A percentile compares a stretch with the other conserved stretches of the same genome.
phyloP scores from a whole-genome alignment of 768 basidiomycete genomes.

The Boletus rubescentipes region DNA sequence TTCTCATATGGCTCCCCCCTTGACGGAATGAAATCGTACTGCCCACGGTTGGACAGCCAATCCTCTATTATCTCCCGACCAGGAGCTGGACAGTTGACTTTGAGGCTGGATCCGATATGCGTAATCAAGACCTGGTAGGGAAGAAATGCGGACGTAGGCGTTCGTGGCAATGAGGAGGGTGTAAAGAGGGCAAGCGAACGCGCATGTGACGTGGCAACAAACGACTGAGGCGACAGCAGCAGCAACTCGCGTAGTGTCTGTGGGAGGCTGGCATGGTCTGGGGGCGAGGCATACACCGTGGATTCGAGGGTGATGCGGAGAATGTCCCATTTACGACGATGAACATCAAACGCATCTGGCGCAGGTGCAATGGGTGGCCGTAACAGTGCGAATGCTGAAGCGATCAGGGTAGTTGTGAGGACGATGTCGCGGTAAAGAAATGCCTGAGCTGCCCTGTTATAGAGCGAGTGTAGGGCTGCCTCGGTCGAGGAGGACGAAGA shows the following conservation, averaged over 20 bases:
- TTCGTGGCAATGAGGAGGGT: constrained; percentile 41
- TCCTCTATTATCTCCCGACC: constrained; percentile 72
- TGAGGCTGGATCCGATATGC: constrained; percentile 67
- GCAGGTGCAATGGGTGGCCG: constrained; percentile 36
- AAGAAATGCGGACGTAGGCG: constrained; percentile 52
- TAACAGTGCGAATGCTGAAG: constrained; percentile 67
- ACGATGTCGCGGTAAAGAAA: constrained; percentile 73
- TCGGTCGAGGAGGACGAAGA: constrained; percentile 31
- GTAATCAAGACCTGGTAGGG: constrained; percentile 71
- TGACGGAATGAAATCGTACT: constrained; percentile 29
- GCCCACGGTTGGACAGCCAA: constrained; percentile 66
- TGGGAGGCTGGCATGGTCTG: constrained; percentile 44
- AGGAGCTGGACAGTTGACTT: constrained; percentile 57
- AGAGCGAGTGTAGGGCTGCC: constrained; percentile 65
- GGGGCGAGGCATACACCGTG: constrained; percentile 60
- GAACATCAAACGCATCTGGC: constrained; percentile 44
- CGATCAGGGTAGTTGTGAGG: constrained; percentile 64
- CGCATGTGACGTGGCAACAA: constrained; percentile 54
- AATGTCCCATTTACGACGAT: constrained; percentile 83
- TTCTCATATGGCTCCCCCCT: constrained; percentile 65
- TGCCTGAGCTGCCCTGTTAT: constrained; percentile 73
- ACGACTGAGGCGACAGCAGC: constrained; percentile 55
- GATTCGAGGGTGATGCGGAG: constrained; percentile 82
- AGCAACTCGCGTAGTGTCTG: constrained; percentile 51
- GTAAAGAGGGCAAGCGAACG: constrained; percentile 72